Evolutionary conservation across 768 basidiomycete genomes (phyloP).

Genomic region (Pleurotus ostreatus): DNA sequence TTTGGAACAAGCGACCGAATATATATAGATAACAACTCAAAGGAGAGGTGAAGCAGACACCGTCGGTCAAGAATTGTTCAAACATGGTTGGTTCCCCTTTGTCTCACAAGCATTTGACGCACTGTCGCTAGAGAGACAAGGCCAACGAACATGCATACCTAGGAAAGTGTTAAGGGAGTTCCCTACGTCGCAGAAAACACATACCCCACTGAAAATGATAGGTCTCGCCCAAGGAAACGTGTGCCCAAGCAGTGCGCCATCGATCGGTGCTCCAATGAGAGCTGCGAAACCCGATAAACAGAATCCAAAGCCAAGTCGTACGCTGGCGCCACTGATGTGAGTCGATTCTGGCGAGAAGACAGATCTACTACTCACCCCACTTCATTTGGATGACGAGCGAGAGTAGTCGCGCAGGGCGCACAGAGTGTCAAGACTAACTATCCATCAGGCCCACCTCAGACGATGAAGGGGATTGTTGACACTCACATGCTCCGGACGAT

Average conservation of each 20-base stretch:
- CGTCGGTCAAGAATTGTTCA: no score
- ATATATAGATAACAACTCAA: no score
- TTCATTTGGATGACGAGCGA: neutral
- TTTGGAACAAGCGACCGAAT: no score
- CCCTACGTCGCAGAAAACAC: neutral
- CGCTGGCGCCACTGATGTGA: neutral
- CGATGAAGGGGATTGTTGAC: neutral
- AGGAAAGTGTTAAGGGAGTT: no score
- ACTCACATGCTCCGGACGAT: conserved; percentile 46
- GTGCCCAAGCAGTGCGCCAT: neutral
- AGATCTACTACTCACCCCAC: neutral
- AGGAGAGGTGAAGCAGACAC: no score
- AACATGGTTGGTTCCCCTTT: no score
- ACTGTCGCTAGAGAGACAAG: no score
- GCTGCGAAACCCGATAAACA: neutral
- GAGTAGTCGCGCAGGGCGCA: neutral
- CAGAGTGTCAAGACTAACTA: neutral
- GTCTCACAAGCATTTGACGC: no score
- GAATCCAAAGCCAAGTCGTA: neutral
- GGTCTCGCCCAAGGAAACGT: neutral
- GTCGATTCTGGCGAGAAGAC: no score
- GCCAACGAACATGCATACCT: no score
- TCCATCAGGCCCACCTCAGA: neutral
- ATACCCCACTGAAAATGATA: neutral
- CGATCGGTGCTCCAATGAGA: neutral